A percentile compares a stretch with the other conserved stretches of the same genome.
Evolutionary conservation across 371 early-diverging fungal genomes (phyloP).

Genomic region (Syncephalastrum monosporum): DNA sequence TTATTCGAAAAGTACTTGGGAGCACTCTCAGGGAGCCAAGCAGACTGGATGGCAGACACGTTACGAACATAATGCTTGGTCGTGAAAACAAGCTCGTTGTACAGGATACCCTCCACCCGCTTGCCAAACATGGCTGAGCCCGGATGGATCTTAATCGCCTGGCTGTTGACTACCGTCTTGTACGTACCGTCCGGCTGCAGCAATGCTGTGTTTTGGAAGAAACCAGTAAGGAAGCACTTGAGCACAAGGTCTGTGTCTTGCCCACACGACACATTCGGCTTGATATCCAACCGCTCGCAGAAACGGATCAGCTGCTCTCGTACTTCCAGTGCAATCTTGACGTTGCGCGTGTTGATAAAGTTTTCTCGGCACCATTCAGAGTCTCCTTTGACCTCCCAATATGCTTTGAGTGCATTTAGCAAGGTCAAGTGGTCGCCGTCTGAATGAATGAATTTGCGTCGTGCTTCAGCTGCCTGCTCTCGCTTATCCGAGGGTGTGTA

Average conservation of each 20-base stretch:
- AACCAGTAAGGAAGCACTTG: constrained; percentile 87
- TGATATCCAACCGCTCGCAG: constrained; percentile 67
- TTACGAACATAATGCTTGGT: constrained; percentile 85
- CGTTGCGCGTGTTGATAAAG: constrained; percentile 82
- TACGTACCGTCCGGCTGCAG: constrained; percentile 89
- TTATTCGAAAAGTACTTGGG: constrained; percentile 72
- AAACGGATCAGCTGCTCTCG: constrained; percentile 82
- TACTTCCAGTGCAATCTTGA: constrained; percentile 87
- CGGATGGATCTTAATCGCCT: constrained; percentile 87
- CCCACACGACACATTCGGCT: constrained; percentile 65
- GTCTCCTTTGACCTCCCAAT: constrained; percentile 72
- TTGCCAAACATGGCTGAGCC: constrained; percentile 81
- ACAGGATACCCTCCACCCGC: constrained; percentile 80
- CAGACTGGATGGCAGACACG: constrained; percentile 79
- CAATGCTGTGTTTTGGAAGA: constrained; percentile 86
- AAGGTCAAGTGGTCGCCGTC: constrained; percentile 93
- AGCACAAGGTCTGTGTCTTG: constrained; percentile 72
- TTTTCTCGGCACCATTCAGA: constrained; percentile 89
- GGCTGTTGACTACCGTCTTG: constrained; percentile 70
- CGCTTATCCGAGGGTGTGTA: constrained; percentile 85
- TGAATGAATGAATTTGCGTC: constrained; percentile 68
- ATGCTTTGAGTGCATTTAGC: constrained; percentile 80
- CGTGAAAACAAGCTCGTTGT: constrained; percentile 93
- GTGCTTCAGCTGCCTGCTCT: constrained; percentile 82
- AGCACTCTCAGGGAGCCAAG: constrained; percentile 83